Percentiles rank a stretch among this genome's conserved stretches.
phyloP scores from a whole-genome alignment of 1,284 basidiomycete species.

The Polyporus tsugae region DNA sequence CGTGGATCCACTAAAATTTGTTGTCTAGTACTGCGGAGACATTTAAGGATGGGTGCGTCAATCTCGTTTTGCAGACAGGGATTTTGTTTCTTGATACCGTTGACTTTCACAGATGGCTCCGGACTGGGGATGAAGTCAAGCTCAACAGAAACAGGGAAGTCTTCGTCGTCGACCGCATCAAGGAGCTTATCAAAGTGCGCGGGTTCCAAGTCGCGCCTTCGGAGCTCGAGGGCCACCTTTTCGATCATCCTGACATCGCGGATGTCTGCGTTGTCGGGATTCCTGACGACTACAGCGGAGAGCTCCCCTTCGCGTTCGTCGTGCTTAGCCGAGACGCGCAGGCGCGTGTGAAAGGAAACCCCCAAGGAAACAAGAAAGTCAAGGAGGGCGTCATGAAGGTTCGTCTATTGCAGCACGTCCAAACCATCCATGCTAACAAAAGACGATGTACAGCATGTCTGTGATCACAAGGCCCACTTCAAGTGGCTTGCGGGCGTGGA shows the following conservation, averaged over 20 bases:
- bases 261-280: constrained; percentile 82
- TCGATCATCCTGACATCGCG: constrained; percentile 74
- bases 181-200: constrained; percentile 41
- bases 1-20: not conserved
- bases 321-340: constrained; percentile 57
- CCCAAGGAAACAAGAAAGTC: not conserved
- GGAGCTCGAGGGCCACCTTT: constrained; percentile 63
- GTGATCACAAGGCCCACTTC: constrained; percentile 74
- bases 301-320: constrained; percentile 80
- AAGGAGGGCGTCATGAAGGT: constrained; percentile 20
- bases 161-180: constrained; percentile 56
- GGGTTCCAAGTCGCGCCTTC: constrained; percentile 47
- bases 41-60: constrained; percentile 48
- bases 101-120: constrained; percentile 47
- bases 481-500: constrained; percentile 75
- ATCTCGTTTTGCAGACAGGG: not conserved
- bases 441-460: constrained; percentile 60
- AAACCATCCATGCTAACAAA: not conserved
- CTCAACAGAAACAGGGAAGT: constrained; percentile 50
- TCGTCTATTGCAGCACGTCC: not conserved
- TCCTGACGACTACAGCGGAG: constrained; percentile 81
- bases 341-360: not conserved
- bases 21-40: constrained; percentile 35
- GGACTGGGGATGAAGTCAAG: constrained; percentile 53
- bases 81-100: not conserved